A percentile compares a stretch with the other conserved stretches of the same genome.
phyloP scores from a whole-genome alignment of 192 early-diverging fungal genomes.

The Coemansia sp. region DNA sequence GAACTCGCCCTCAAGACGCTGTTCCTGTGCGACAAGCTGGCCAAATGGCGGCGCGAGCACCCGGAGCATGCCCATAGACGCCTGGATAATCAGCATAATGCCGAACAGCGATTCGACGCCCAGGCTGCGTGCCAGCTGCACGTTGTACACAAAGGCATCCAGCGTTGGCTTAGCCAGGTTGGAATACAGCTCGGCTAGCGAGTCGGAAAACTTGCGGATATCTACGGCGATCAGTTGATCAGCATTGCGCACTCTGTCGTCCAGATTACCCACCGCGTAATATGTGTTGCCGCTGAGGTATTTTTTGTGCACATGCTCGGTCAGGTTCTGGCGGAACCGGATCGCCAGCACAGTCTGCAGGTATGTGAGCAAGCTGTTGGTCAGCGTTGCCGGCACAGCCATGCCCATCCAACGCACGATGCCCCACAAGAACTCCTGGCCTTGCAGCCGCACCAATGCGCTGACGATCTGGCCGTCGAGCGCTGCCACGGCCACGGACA shows the following conservation, averaged over 20 bases:
- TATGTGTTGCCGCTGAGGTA: slow-evolving; percentile 92
- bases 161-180: slow-evolving; percentile 95
- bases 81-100: slow-evolving; percentile 75
- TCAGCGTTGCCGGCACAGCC: slow-evolving; percentile 94
- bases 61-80: slow-evolving; percentile 77
- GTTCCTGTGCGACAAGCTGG: slow-evolving; percentile 91
- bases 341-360: slow-evolving; percentile 77
- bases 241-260: slow-evolving; percentile 88
- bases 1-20: slow-evolving; percentile 92
- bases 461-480: slow-evolving; percentile 72
- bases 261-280: slow-evolving; percentile 91
- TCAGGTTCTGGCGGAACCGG: slow-evolving; percentile 83
- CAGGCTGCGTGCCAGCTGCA: slow-evolving; percentile 81
- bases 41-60: slow-evolving; percentile 93
- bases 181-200: slow-evolving; percentile 85
- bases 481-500: slow-evolving; percentile 89
- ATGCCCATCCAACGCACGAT: slow-evolving; percentile 92
- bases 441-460: slow-evolving; percentile 60
- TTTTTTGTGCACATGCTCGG: slow-evolving; percentile 81
- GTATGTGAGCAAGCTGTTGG: slow-evolving; percentile 87
- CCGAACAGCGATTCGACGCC: slow-evolving; percentile 85
- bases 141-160: slow-evolving; percentile 91
- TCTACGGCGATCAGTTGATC: slow-evolving; percentile 91
- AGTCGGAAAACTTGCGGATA: slow-evolving; percentile 86
- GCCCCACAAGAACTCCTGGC: slow-evolving; percentile 79